These are phyloP conservation scores for Serendipita sp. DNA, from an alignment of 768 basidiomycete genomes.

Conservation along the genomic window DNA sequence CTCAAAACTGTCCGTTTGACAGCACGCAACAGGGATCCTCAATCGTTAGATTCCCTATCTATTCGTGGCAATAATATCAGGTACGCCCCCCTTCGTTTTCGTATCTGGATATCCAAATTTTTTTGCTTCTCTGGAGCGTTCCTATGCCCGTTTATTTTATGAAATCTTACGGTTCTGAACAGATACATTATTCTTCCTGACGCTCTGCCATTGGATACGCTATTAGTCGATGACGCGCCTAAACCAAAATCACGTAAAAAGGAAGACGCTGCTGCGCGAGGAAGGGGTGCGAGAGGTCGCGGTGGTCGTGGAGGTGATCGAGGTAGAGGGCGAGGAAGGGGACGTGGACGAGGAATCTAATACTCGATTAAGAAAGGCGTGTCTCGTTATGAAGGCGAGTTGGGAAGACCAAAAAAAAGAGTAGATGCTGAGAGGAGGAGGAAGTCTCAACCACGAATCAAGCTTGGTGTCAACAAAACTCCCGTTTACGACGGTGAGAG, in stretches of 20 bases:
- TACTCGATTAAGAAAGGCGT: no score
- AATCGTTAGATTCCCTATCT: slow-evolving; percentile 75
- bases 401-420: no score
- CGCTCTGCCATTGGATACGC: slow-evolving; percentile 86
- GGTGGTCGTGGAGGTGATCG: slow-evolving; percentile 32
- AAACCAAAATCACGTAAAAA: slow-evolving; percentile 90
- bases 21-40: slow-evolving; percentile 75
- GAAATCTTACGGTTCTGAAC: no score
- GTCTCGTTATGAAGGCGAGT: no score
- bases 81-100: neutral
- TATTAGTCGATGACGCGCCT: slow-evolving; percentile 94
- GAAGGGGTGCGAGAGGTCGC: slow-evolving; percentile 36
- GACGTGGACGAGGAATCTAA: slow-evolving; percentile 26
- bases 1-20: slow-evolving; percentile 97
- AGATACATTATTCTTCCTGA: slow-evolving; percentile 91
- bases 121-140: no score
- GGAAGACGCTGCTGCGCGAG: slow-evolving; percentile 48
- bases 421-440: no score
- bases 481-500: no score
- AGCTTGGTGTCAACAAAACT: no score
- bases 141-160: no score
- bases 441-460: no score
- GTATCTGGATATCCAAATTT: no score
- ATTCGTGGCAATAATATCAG: slow-evolving; percentile 95
- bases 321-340: slow-evolving; percentile 42